Evolutionary conservation across 2,329 filamentous ascomycete genomes (phyloP), one percentile per base, ranked within the genome.

Genomic region (Pezizomycotina sp.): DNA sequence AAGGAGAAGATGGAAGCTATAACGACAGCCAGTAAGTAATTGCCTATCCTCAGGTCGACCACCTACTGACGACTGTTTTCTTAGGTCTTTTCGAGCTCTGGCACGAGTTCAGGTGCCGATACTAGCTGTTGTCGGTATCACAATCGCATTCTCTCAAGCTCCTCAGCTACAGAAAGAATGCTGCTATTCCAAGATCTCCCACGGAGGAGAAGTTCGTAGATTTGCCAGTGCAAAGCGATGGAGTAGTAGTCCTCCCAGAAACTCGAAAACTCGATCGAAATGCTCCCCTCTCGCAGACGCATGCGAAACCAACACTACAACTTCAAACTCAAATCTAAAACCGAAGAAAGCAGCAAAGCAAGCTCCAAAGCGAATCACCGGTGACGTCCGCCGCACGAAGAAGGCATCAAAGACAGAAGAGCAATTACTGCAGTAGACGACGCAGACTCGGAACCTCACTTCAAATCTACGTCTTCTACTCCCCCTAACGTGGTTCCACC

Each of bases 381-480:
- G 50, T n/a, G 35, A 13, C 0, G 36, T 47, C n/a, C 28, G 31
- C 6, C 31, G 27, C 12, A 49, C 48, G 6, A 52, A 50, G 27
- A 49, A 51, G 13, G 47, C 46, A 38, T 35, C 15, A 36, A 29
- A 6, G 5, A 13, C 18, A 18, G 33, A 12, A 19, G 24, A 31
- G 6, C 16, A 4, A 15, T 26, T 10, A 14, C 24, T 6, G 20
- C 6, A 10, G 25, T 30, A 6, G 47, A 45, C 9, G 35, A 36
- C 13, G 25, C 36, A 7, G 29, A 42, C 8, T 22, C 36, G 6
- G 27, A 51, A 48, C 44, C 43, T 26, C 28, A 13, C 65, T 83
- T 36, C 77, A 86, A 53, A 68, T 78, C 2, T 58, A 92, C 10
- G 60, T 93, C 20, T 95, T 93, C 61, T 95, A 78, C 61, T 86